Evolutionary conservation across 345 rosid genomes (phyloP).

Genomic region (Capsella bursapastoris): DNA sequence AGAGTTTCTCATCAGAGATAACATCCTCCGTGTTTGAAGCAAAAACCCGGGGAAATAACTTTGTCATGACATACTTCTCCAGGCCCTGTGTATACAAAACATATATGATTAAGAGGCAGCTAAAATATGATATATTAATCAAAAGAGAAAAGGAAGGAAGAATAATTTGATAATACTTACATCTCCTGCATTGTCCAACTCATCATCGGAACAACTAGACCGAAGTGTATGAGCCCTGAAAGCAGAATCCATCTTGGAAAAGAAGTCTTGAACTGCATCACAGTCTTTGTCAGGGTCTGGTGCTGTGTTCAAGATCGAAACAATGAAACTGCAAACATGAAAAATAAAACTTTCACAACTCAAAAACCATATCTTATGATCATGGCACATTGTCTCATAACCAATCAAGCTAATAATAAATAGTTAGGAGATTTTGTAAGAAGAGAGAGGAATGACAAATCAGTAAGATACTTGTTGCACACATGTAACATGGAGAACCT

Average conservation of each 20-base stretch:
- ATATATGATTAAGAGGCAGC: constrained; percentile 22
- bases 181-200: constrained; percentile 87
- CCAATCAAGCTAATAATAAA: too few relatives aligned
- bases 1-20: constrained; percentile 70
- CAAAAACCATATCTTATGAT: not conserved
- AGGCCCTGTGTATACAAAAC: constrained; percentile 59
- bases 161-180: constrained; percentile 48
- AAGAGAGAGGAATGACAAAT: not conserved
- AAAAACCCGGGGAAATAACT: constrained; percentile 83
- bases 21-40: constrained; percentile 85
- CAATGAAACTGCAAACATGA: constrained; percentile 73
- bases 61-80: constrained; percentile 96
- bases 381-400: constrained; percentile 5
- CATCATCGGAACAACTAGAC: constrained; percentile 92
- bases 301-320: constrained; percentile 73
- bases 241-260: constrained; percentile 74
- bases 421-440: not conserved
- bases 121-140: not conserved
- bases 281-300: constrained; percentile 89
- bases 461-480: too few relatives aligned
- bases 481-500: not conserved
- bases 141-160: not conserved
- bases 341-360: not conserved
- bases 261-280: constrained; percentile 68
- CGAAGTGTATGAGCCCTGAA: constrained; percentile 91